These are phyloP conservation scores for Sporothrix brasiliensis DNA, from an alignment of 2,329 filamentous ascomycete genomes.

Conservation along the genomic window DNA sequence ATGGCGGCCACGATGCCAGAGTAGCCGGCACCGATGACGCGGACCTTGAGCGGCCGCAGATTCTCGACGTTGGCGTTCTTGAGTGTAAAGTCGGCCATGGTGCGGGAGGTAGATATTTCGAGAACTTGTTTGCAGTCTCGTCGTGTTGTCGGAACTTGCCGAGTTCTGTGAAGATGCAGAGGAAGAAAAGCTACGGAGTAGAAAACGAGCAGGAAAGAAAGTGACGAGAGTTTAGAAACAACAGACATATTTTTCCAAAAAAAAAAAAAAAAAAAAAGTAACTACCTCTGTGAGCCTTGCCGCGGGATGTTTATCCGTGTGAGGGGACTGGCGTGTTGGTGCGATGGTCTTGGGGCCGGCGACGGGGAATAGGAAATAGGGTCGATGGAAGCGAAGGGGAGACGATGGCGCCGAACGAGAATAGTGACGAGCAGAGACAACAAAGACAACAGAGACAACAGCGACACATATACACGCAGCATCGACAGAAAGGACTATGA, in stretches of 20 bases:
- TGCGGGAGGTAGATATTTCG: neutral
- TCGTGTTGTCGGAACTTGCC: constrained; percentile 11
- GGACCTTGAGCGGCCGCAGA: constrained; percentile 42
- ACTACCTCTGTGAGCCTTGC: neutral
- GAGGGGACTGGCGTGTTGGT: neutral
- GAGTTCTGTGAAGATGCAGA: neutral
- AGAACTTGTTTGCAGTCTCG: neutral
- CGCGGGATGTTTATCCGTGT: constrained; percentile 19
- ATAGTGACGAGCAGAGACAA: neutral
- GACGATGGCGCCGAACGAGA: neutral
- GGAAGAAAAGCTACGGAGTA: neutral
- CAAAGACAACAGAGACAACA: too few relatives aligned
- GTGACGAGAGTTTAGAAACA: neutral
- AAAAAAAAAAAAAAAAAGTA: neutral
- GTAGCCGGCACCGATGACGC: constrained; percentile 44
- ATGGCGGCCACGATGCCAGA: constrained; percentile 44
- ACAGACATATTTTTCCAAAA: neutral
- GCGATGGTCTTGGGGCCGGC: neutral
- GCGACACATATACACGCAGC: neutral
- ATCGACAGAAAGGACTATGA: too few relatives aligned
- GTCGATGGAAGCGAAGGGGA: constrained; percentile 21
- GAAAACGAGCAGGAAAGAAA: neutral
- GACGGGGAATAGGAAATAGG: constrained; percentile 18
- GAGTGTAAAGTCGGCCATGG: constrained; percentile 32
- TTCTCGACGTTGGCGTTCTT: constrained; percentile 43